Conservation (phyloP, 768 basidiomycete genomes). For the Rhizopogon rudus region DNA sequence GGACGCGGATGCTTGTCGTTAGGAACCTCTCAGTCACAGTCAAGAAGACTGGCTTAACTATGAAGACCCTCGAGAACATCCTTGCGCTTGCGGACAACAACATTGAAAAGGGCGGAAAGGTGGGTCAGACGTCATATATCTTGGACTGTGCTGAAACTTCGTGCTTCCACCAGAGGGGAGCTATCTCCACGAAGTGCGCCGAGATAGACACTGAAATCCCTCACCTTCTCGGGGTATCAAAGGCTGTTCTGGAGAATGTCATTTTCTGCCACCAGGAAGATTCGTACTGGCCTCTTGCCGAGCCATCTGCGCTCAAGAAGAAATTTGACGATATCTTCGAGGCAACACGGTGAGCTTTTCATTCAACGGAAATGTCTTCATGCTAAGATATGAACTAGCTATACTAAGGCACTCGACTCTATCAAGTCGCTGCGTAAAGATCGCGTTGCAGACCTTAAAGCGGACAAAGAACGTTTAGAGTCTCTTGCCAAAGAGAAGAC, state of each 20-base stretch:
- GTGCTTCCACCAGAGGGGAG: constrained; percentile 53
- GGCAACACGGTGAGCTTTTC: constrained; percentile 70
- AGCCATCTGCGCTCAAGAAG: constrained; percentile 90
- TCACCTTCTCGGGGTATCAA: constrained; percentile 88
- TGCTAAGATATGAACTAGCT: constrained; percentile 42
- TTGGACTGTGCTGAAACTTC: not conserved
- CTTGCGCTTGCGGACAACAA: constrained; percentile 68
- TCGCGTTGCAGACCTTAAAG: constrained; percentile 83
- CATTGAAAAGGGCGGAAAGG: constrained; percentile 71
- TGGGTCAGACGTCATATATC: constrained; percentile 27
- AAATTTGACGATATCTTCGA: constrained; percentile 99
- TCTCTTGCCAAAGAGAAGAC: constrained; percentile 77
- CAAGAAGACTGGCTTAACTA: constrained; percentile 90
- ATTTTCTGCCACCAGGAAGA: constrained; percentile 99
- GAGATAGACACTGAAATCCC: constrained; percentile 97
- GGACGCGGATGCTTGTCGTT: constrained; percentile 84
- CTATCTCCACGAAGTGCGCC: constrained; percentile 95
- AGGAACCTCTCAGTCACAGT: constrained; percentile 89
- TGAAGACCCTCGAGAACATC: constrained; percentile 97
- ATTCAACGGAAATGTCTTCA: not conserved
- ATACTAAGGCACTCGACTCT: constrained; percentile 92
- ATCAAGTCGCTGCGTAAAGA: constrained; percentile 92
- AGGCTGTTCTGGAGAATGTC: constrained; percentile 97
- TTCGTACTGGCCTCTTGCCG: constrained; percentile 95
- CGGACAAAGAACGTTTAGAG: constrained; percentile 83